Evolutionary conservation across 257 asterid genomes (phyloP), one percentile per base, ranked within the genome.

Genomic region (Salvia splendens): DNA sequence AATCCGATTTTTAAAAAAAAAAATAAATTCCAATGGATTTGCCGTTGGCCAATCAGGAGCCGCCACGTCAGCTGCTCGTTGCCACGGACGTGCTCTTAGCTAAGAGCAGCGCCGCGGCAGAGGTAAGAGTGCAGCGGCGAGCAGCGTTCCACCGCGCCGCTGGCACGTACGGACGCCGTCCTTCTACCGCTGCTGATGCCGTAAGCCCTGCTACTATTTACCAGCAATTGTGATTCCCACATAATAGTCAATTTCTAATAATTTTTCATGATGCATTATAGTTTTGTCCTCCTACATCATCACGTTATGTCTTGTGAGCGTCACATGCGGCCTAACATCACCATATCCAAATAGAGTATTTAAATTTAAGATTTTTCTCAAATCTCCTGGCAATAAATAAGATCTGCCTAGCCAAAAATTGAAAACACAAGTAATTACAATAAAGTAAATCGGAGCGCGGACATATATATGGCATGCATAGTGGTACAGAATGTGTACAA

Each of bases 301-400:
- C 66, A 60, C 46, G 42, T 65, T 77, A 70, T 20, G 0, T 1
- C 0, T 65, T 65, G 76, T 75, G 80, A 61, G 30, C 50, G 36
- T 28, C 72, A 70, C 77, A 60, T 43, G 69, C 24, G 14, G 8
- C 65, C 74, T 35, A 73, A 67, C 40, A 40, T 32, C 49, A 11
- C 33, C 24, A 35, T 20, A 43, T 24, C 51, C 42, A 65, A 1
- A 3, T 12, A 30, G 1, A 12, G 16, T 3, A 12, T 64, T 42
- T 73, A 16, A 65, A 56, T 65, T n/a, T 43, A 16, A 8, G 11
- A 61, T 60, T 63, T 33, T 2, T 11, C 55, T 8, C 10, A 30
- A 17, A 17, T 50, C 46, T 24, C 14, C 53, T 15, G 32, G 52
- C 2, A 65, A 65, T 20, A 58, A 65, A 38, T 35, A 12, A 32